Evolutionary conservation across 2,329 filamentous ascomycete genomes (phyloP), one percentile per base, ranked within the genome.

Genomic region (Leptographium lundbergii): DNA sequence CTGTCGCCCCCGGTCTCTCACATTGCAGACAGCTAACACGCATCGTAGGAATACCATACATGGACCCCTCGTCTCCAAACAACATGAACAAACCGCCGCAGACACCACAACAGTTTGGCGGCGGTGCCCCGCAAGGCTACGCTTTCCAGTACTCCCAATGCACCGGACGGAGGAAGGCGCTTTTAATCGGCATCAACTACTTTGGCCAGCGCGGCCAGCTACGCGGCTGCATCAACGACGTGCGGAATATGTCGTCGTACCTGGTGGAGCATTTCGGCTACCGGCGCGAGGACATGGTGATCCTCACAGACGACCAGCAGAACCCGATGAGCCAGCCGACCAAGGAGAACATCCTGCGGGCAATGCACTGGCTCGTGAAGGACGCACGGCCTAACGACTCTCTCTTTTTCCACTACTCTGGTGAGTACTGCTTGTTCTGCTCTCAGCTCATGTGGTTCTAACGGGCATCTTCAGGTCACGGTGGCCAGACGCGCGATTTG

Each of bases 361-460:
- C 92, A 34, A 97, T 97, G 92, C 91, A 96, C 70, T 97, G 92
- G 92, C 76, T 97, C 24, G 90, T 96, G 60, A 96, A 96, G 74
- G 91, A 96, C 69, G 91, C 92, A 5, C 82, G 82, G 60, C 88
- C 91, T 0, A 95, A 96, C 69, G 92, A 97, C 70, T 95, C 92
- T 5, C 80, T 97, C 7, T 97, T 97, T 75, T 96, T 97, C 76
- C 92, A 97, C 74, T 97, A 96, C 71, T 96, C 91, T 47, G 91
- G 88, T 91, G 73, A 65, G 81, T 69, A 47, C 50, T 54, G 13
- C 19, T 36, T 4, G 39, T 27, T 34, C 22, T 51, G 17, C 24
- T 13, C 22, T 11, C 4, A 11, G 13, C 14, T 22, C 7, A 14
- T 17, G n/a, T 47, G 17, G 25, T 1, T 17, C 56, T 45, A 29